Conservation (phyloP, 228 moss, liverwort and hornwort species). For the Sphagnum fallax region DNA sequence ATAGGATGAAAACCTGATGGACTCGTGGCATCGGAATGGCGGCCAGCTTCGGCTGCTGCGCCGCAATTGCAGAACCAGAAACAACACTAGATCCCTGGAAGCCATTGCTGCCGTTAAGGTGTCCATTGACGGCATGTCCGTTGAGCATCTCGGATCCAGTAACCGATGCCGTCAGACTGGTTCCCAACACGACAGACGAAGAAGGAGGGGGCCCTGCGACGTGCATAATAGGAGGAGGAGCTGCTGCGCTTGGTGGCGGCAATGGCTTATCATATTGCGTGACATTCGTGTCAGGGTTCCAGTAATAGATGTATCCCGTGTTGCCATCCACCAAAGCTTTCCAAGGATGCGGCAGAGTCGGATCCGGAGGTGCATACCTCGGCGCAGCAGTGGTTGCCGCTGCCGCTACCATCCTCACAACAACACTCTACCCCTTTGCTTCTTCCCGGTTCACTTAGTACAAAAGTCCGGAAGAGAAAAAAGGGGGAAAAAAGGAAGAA, state of each 20-base stretch:
- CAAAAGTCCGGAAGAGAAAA: too few species aligned
- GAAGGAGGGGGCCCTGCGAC: slow-evolving; percentile 55
- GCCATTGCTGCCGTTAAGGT: slow-evolving; percentile 39
- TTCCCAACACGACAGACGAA: slow-evolving; percentile 43
- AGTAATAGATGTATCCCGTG: slow-evolving; percentile 86
- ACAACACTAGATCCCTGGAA: slow-evolving; percentile 40
- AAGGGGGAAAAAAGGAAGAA: too few species aligned
- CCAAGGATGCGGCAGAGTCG: slow-evolving; percentile 78
- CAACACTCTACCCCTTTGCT: too few species aligned
- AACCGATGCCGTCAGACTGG: slow-evolving; percentile 4
- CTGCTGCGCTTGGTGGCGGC: slow-evolving; percentile 48
- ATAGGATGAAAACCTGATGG: slow-evolving; percentile 40
- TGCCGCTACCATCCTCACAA: slow-evolving; percentile 67
- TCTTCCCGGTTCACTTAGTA: too few species aligned
- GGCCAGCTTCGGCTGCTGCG: slow-evolving; percentile 77
- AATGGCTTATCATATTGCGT: slow-evolving; percentile 89
- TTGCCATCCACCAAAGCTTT: slow-evolving; percentile 82
- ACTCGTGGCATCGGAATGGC: slow-evolving; percentile 74
- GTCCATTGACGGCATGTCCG: slow-evolving; percentile 58
- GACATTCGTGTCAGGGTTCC: slow-evolving; percentile 92
- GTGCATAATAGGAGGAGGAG: slow-evolving; percentile 25
- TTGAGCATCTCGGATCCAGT: slow-evolving; percentile 38
- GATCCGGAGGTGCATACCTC: slow-evolving; percentile 85
- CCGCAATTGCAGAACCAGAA: slow-evolving; percentile 2
- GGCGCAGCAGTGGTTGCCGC: slow-evolving; percentile 82